phyloP scores from a whole-genome alignment of 2,329 filamentous ascomycete genomes.

The Allantophomopsis lycopodina region DNA sequence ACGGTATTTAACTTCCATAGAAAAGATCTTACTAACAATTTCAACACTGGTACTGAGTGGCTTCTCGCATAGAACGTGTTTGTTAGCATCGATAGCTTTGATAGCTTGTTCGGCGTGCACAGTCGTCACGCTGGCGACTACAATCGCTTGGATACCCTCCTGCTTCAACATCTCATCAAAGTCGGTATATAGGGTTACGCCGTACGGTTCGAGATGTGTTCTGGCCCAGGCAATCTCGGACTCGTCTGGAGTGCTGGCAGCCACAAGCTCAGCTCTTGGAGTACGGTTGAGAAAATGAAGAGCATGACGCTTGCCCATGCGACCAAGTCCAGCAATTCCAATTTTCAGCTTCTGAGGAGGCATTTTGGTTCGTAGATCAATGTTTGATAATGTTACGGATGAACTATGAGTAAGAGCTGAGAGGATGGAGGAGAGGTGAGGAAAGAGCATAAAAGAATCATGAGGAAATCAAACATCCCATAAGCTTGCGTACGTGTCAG shows the following conservation, averaged over 20 bases:
- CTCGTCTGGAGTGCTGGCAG: conserved; percentile 30
- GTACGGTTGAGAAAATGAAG: conserved; percentile 29
- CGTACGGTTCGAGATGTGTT: conserved; percentile 26
- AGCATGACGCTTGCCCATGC: conserved; percentile 38
- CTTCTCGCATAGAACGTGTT: conserved; percentile 47
- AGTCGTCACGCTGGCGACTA: conserved; percentile 28
- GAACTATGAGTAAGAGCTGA: no score
- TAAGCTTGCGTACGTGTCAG: no score
- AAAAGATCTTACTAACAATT: conserved; percentile 26
- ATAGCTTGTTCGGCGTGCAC: conserved; percentile 44
- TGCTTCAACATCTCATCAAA: conserved; percentile 31
- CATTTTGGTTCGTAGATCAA: no score
- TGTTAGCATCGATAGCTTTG: conserved; percentile 35
- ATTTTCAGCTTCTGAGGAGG: no score
- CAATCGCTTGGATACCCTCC: conserved; percentile 26
- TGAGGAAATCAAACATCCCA: no score
- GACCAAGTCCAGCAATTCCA: conserved; percentile 25
- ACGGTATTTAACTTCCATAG: neutral
- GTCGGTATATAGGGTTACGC: conserved; percentile 27
- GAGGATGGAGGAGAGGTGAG: no score
- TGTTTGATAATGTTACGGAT: no score
- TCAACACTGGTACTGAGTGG: conserved; percentile 43
- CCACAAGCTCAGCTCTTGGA: conserved; percentile 32
- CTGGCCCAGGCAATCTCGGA: conserved; percentile 29
- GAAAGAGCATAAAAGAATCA: no score